Conservation (phyloP, 2,329 filamentous ascomycete genomes). For the Aureobasidium lini region DNA sequence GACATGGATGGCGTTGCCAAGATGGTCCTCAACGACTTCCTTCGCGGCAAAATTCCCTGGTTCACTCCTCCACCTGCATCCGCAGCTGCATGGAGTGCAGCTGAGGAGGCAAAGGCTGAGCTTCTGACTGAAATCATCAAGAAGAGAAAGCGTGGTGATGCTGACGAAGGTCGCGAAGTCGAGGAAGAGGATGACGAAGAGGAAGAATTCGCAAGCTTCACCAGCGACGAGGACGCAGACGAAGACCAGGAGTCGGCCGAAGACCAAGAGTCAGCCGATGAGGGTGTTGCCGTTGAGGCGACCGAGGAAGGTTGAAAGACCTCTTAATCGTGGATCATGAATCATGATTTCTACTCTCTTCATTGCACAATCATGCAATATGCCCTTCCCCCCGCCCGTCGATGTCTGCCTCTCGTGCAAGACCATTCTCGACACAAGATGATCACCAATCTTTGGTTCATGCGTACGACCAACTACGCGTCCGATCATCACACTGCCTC, state of each 20-base stretch:
- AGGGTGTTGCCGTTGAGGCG: background rate
- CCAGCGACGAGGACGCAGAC: conserved; percentile 18
- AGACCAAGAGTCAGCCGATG: conserved; percentile 16
- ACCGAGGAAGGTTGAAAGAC: conserved; percentile 10
- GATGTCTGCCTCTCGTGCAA: background rate
- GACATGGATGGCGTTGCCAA: conserved; percentile 93
- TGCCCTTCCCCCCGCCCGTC: background rate
- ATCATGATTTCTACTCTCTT: background rate
- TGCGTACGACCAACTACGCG: background rate
- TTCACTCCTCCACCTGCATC: conserved; percentile 67
- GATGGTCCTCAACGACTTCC: conserved; percentile 94
- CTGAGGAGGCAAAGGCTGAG: conserved; percentile 62
- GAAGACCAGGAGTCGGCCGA: conserved; percentile 18
- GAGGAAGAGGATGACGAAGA: conserved; percentile 25
- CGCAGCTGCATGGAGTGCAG: conserved; percentile 40
- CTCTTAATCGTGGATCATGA: background rate
- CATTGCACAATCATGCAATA: background rate
- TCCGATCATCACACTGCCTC: background rate
- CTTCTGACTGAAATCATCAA: conserved; percentile 75
- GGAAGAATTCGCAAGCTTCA: conserved; percentile 24
- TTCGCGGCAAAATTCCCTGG: conserved; percentile 93
- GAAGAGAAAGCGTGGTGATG: conserved; percentile 58
- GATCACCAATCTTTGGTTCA: background rate
- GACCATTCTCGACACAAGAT: background rate
- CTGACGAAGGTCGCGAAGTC: conserved; percentile 26